phyloP scores from a whole-genome alignment of 176 grass and related monocot species.

The Oryza punctata region DNA sequence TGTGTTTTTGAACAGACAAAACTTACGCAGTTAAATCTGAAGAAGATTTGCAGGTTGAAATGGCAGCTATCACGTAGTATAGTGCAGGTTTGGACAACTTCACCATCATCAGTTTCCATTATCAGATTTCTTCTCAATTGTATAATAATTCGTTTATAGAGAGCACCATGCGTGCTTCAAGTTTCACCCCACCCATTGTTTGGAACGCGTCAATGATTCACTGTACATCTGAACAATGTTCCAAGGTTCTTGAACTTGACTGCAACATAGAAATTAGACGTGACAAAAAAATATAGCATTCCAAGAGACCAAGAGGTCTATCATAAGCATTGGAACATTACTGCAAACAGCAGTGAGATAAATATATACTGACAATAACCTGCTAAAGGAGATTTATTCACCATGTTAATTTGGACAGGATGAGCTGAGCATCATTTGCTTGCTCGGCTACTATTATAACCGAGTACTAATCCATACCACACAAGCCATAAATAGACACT shows the following conservation, averaged over 20 bases:
- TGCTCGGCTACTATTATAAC: background rate
- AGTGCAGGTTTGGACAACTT: too few species aligned
- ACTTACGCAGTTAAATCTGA: too few species aligned
- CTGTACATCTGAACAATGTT: background rate
- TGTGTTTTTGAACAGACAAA: too few species aligned
- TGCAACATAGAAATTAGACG: background rate
- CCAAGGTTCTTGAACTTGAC: background rate
- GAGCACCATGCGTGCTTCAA: too few species aligned
- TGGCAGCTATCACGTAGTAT: too few species aligned
- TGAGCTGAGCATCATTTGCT: background rate
- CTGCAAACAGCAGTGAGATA: background rate
- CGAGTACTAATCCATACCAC: background rate
- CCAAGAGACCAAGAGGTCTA: background rate
- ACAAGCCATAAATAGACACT: background rate
- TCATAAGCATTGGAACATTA: background rate
- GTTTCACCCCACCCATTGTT: too few species aligned
- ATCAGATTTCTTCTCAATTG: too few species aligned
- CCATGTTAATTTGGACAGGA: background rate
- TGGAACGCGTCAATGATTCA: background rate
- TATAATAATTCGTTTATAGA: too few species aligned
- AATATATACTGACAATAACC: background rate
- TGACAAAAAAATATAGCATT: background rate
- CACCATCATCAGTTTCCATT: too few species aligned
- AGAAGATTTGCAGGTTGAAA: too few species aligned
- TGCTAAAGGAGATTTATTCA: constrained; percentile 23